These are phyloP conservation scores for Turnera subulata DNA, from an alignment of 345 rosid genomes.

Conservation along the genomic window DNA sequence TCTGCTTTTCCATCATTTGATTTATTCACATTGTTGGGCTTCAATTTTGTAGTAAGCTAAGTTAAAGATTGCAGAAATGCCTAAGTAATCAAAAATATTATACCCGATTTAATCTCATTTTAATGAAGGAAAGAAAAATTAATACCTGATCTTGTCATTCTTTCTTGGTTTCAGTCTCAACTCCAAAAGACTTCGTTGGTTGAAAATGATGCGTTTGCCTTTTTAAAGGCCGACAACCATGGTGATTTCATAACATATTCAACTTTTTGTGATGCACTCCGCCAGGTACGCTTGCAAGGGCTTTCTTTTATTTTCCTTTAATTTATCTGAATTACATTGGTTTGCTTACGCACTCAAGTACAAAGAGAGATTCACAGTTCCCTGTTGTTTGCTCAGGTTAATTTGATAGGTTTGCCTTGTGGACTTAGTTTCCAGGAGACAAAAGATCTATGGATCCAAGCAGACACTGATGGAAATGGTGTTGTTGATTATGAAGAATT, in stretches of 20 bases:
- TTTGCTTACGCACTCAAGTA: not conserved
- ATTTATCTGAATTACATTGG: too few relatives aligned
- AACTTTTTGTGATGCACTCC: slow-evolving; percentile 59
- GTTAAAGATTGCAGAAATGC: too few relatives aligned
- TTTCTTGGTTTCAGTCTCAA: slow-evolving; percentile 45
- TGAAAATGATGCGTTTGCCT: slow-evolving; percentile 54
- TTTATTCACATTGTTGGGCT: too few relatives aligned
- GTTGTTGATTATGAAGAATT: slow-evolving; percentile 57
- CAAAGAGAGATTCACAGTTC: slow-evolving; percentile 12
- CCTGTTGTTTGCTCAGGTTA: slow-evolving; percentile 34
- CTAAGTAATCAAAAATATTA: too few relatives aligned
- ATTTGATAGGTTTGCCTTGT: slow-evolving; percentile 50
- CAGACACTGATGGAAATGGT: slow-evolving; percentile 56
- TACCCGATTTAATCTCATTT: too few relatives aligned
- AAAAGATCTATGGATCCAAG: slow-evolving; percentile 60
- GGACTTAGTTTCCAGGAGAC: slow-evolving; percentile 62
- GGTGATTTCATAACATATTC: slow-evolving; percentile 49
- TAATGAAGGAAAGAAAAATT: too few relatives aligned
- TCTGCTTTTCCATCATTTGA: too few relatives aligned
- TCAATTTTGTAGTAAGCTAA: too few relatives aligned
- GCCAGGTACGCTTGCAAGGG: slow-evolving; percentile 39
- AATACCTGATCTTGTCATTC: too few relatives aligned
- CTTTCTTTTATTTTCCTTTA: not conserved
- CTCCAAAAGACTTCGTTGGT: slow-evolving; percentile 52
- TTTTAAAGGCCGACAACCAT: slow-evolving; percentile 47